Evolutionary conservation across 306 rosid species (phyloP).

Genomic region (Nissolia schottii): DNA sequence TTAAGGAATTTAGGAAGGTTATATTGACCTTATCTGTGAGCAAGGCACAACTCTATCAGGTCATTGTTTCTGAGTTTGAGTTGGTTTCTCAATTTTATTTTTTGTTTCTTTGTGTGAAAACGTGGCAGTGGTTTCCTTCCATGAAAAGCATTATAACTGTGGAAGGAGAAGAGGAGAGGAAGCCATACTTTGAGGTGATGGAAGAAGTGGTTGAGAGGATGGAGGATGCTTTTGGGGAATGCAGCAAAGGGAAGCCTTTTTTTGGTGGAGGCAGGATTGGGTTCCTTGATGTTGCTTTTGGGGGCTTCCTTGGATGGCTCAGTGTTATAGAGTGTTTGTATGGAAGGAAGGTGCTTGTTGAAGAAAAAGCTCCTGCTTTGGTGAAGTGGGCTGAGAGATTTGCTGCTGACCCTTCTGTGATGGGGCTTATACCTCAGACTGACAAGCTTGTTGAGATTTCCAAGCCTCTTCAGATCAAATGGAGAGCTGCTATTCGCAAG

Average conservation of each 20-base stretch:
- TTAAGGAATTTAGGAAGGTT: no score
- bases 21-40: no score
- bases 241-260: slow-evolving; percentile 53
- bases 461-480: slow-evolving; percentile 27
- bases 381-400: slow-evolving; percentile 53
- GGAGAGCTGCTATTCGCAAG: slow-evolving; percentile 32
- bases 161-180: slow-evolving; percentile 43
- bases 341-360: slow-evolving; percentile 39
- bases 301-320: slow-evolving; percentile 47
- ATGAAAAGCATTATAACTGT: slow-evolving; percentile 13
- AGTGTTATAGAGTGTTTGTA: slow-evolving; percentile 29
- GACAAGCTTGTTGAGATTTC: slow-evolving; percentile 42
- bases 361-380: slow-evolving; percentile 41
- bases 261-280: slow-evolving; percentile 60
- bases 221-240: slow-evolving; percentile 42
- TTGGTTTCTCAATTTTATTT: neutral
- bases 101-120: neutral
- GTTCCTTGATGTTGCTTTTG: slow-evolving; percentile 55
- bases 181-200: slow-evolving; percentile 29
- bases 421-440: slow-evolving; percentile 46
- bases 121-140: slow-evolving; percentile 43
- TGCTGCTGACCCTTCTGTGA: slow-evolving; percentile 40
- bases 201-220: slow-evolving; percentile 33
- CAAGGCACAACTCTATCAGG: no score
- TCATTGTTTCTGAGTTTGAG: neutral